phyloP scores from a whole-genome alignment of 805 yeast species.

The Torulaspora gathmanii region DNA sequence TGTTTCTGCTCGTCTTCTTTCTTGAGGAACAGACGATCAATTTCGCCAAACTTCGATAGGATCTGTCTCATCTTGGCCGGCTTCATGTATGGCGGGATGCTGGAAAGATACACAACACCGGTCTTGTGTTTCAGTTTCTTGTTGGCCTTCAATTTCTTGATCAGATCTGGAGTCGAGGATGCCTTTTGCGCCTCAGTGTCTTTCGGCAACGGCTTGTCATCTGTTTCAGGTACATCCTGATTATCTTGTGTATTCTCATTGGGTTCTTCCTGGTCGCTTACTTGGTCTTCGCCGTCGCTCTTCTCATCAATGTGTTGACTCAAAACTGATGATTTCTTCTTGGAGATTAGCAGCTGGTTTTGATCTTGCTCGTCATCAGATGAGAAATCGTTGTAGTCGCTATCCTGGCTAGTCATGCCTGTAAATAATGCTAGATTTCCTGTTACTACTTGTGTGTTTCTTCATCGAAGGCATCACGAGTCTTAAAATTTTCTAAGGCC shows the following conservation, averaged over 20 bases:
- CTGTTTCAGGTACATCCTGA: background rate
- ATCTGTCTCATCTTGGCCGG: conserved; percentile 85
- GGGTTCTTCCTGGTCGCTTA: conserved; percentile 8
- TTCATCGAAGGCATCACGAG: background rate
- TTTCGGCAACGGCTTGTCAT: conserved; percentile 9
- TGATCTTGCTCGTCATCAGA: conserved; percentile 30
- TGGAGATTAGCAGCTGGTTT: conserved; percentile 21
- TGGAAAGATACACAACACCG: conserved; percentile 89
- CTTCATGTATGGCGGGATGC: conserved; percentile 95
- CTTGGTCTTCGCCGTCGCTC: conserved; percentile 8
- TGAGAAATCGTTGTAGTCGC: conserved; percentile 31
- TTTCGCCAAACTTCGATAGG: conserved; percentile 72
- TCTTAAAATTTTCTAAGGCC: conserved; percentile 1
- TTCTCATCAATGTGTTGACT: conserved; percentile 23
- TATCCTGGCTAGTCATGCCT: conserved; percentile 10
- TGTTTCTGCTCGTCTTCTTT: conserved; percentile 73
- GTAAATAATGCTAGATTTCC: background rate
- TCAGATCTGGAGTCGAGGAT: conserved; percentile 26
- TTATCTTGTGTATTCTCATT: conserved; percentile 7
- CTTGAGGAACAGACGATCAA: conserved; percentile 81
- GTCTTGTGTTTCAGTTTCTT: conserved; percentile 57
- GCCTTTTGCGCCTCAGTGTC: conserved; percentile 18
- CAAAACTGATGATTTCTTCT: conserved; percentile 13
- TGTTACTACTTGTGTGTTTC: background rate
- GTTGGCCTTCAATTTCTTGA: conserved; percentile 37